Evolutionary conservation across 805 yeast species (phyloP), one percentile per base, ranked within the genome.

Genomic region (Priceomyces castillae): DNA sequence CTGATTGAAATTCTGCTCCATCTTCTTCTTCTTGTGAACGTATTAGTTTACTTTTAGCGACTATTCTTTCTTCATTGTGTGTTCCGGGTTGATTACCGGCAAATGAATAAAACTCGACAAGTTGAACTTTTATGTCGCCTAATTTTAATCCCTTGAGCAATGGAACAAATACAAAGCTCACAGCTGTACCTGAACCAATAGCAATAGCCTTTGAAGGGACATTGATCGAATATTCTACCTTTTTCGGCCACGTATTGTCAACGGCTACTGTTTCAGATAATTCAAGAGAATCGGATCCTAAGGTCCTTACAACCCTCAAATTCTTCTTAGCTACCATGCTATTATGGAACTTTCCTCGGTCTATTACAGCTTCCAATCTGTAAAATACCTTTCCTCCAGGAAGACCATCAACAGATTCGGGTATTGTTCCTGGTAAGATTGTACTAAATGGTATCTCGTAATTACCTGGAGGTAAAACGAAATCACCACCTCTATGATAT

Each of bases 201-300:
- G 98, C 95, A 18, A 89, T 77, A 0, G 97, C 96, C 56, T 87
- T 84, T 19, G 88, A 74, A 0, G 98, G 97, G 4, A 87, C 82
- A 41, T 87, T 84, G 46, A 94, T 80, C 2, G 89, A 78, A 61
- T 92, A 92, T 57, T 92, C 97, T 25, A 92, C 88, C 59, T 94
- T 94, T 37, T 81, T 71, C 2, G 98, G 97, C 98, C 98, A 92
- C 1, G 90, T 83, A 60, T 92, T 92, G 58, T 90, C 96, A 25
- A 92, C 95, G 0, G 95, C 87, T 53, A 90, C 86, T 0, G 98
- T 88, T 62, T 92, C 97, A 0, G 95, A 77, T 18, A 90, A 71
- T 55, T 94, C 98, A 3, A 86, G 77, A 1, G 95, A 78, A 61
- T 92, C 98, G 0, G 95, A 78, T 1, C 96, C 82, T 46, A 92